phyloP scores from a whole-genome alignment of 176 grass and related monocot species.

The maize (Zea mays) region DNA sequence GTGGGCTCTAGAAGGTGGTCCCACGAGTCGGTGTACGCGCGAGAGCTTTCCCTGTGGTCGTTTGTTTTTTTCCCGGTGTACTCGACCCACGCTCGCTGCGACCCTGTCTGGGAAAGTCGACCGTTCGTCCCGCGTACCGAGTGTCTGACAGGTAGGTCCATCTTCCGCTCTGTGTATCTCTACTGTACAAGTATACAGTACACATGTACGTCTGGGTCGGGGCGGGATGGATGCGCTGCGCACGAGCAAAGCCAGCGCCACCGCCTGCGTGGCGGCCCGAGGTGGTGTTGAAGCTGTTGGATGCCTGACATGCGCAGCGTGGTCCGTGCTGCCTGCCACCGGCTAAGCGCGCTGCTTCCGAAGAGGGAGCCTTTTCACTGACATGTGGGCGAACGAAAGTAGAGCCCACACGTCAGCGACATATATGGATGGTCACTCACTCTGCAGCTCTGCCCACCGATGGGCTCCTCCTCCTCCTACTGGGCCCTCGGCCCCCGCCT shows the following conservation, averaged over 20 bases:
- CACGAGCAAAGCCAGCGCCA: not conserved
- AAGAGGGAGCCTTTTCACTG: not conserved
- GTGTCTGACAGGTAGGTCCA: not conserved
- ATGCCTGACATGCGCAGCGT: conserved; percentile 55
- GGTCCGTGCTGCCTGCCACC: conserved; percentile 34
- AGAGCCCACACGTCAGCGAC: not conserved
- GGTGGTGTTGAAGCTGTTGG: conserved; percentile 43
- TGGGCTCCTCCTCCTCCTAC: not conserved
- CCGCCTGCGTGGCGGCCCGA: conserved; percentile 17
- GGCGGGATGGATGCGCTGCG: not conserved
- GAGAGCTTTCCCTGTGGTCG: not conserved
- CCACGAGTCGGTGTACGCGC: not conserved
- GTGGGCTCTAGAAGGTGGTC: fast-evolving
- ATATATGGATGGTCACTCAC: not conserved
- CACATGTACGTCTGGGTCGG: not conserved
- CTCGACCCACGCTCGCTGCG: not conserved
- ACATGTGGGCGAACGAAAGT: fast-evolving
- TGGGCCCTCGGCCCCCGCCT: not conserved
- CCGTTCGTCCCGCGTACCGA: too few species aligned
- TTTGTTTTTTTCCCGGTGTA: conserved; percentile 18
- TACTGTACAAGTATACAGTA: not conserved
- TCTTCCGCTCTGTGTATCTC: not conserved
- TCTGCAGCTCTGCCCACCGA: too few species aligned
- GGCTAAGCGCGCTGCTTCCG: not conserved
- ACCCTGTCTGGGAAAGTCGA: not conserved